phyloP scores from a whole-genome alignment of 306 rosid species.

The Senna siamea region DNA sequence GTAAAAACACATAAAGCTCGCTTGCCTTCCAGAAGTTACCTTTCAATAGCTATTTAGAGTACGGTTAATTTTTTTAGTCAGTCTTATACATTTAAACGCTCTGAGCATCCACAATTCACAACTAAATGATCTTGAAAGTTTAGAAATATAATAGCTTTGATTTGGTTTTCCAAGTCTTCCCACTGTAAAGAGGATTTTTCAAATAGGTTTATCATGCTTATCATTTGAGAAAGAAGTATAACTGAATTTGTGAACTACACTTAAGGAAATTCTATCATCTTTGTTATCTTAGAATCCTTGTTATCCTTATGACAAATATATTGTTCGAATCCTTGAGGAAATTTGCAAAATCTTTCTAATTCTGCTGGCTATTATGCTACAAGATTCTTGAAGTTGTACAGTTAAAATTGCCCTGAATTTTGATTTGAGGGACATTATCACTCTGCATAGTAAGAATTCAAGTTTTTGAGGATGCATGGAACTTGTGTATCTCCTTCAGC shows the following conservation, averaged over 20 bases:
- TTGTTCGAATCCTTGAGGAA: too few species aligned
- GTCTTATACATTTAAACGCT: neutral
- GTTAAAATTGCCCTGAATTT: neutral
- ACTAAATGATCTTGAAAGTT: neutral
- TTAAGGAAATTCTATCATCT: neutral
- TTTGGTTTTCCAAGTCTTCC: neutral
- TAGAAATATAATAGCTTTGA: neutral
- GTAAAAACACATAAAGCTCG: constrained; percentile 39
- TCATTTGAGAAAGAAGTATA: neutral
- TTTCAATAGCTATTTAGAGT: neutral
- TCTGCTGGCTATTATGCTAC: neutral
- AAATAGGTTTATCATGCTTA: neutral
- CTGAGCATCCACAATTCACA: neutral
- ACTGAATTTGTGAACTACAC: neutral
- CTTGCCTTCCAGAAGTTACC: neutral
- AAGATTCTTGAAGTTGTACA: neutral
- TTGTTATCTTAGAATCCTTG: neutral
- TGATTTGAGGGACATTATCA: neutral
- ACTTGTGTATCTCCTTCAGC: neutral
- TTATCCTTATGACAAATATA: neutral
- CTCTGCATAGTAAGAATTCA: neutral
- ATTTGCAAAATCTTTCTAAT: neutral
- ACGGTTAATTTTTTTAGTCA: neutral
- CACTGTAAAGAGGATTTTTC: neutral
- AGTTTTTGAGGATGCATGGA: neutral